Conservation (phyloP, 805 yeast genomes). For the Barnettozyma populi region DNA sequence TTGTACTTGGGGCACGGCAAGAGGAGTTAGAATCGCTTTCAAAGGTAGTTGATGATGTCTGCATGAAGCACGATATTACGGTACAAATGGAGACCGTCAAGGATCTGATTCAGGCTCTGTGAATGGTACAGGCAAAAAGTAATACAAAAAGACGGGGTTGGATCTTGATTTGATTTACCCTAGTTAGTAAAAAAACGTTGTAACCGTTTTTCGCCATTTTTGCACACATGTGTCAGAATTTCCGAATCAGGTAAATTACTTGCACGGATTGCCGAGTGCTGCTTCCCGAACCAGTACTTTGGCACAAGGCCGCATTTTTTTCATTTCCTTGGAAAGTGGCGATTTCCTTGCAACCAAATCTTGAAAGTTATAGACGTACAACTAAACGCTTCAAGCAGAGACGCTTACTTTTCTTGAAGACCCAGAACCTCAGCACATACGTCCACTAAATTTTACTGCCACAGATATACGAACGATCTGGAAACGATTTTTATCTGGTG, state of each 20-base stretch:
- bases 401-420: not conserved
- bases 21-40: slow-evolving; percentile 12
- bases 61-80: slow-evolving; percentile 1
- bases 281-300: not conserved
- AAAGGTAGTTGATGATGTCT: slow-evolving; percentile 5
- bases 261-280: not conserved
- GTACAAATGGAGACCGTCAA: slow-evolving; percentile 8
- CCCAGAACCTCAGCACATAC: not conserved
- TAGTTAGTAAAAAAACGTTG: too few species aligned
- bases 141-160: not conserved
- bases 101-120: slow-evolving; percentile 8
- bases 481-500: not conserved
- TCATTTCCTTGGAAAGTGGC: not conserved
- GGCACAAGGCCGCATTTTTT: not conserved
- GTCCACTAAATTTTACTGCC: not conserved
- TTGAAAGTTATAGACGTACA: not conserved
- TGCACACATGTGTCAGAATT: not conserved
- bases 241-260: not conserved
- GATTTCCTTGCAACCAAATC: not conserved
- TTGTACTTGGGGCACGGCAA: not conserved
- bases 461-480: not conserved
- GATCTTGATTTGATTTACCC: too few species aligned
- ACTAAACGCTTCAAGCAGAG: not conserved
- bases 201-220: not conserved
- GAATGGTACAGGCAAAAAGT: too few species aligned